Percentiles rank a stretch among this genome's conserved stretches.
Evolutionary conservation across 768 basidiomycete genomes (phyloP).

Genomic region (Dendrothele bispora): DNA sequence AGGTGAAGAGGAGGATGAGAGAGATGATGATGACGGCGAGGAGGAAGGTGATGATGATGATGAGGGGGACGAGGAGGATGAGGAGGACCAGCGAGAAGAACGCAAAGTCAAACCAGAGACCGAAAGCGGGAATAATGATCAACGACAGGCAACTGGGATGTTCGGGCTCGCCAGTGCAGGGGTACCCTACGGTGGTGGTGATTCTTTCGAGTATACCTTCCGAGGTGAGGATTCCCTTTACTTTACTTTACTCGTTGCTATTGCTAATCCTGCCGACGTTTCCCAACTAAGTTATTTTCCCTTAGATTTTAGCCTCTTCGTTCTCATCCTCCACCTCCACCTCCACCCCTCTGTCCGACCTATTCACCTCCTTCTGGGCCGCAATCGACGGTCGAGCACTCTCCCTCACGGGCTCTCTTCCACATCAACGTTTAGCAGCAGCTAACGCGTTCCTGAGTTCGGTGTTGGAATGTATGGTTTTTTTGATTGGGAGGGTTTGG

Average conservation of each 20-base stretch:
- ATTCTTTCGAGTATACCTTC: slow-evolving; percentile 80
- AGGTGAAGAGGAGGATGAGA: slow-evolving; percentile 62
- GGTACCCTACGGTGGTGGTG: slow-evolving; percentile 81
- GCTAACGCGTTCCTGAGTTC: slow-evolving; percentile 69
- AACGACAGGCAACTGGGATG: slow-evolving; percentile 74
- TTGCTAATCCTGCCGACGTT: background rate
- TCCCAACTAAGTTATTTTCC: background rate
- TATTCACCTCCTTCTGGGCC: slow-evolving; percentile 83
- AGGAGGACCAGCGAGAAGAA: slow-evolving; percentile 30
- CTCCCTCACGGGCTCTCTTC: background rate
- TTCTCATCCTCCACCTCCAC: slow-evolving; percentile 20
- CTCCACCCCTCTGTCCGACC: slow-evolving; percentile 36
- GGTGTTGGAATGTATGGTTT: slow-evolving; percentile 68
- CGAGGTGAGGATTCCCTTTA: slow-evolving; percentile 49
- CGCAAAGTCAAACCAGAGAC: slow-evolving; percentile 1
- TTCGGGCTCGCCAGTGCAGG: slow-evolving; percentile 72
- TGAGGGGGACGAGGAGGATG: slow-evolving; percentile 34
- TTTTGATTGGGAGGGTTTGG: slow-evolving; percentile 47
- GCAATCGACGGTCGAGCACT: slow-evolving; percentile 71
- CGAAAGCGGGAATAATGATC: no score
- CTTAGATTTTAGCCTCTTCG: slow-evolving; percentile 20
- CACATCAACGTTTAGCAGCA: slow-evolving; percentile 41
- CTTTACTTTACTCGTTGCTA: slow-evolving; percentile 32
- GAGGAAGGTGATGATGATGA: slow-evolving; percentile 34
- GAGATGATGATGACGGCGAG: slow-evolving; percentile 49